phyloP scores from a whole-genome alignment of 371 early-diverging fungal species.

The Mortierella sp. region DNA sequence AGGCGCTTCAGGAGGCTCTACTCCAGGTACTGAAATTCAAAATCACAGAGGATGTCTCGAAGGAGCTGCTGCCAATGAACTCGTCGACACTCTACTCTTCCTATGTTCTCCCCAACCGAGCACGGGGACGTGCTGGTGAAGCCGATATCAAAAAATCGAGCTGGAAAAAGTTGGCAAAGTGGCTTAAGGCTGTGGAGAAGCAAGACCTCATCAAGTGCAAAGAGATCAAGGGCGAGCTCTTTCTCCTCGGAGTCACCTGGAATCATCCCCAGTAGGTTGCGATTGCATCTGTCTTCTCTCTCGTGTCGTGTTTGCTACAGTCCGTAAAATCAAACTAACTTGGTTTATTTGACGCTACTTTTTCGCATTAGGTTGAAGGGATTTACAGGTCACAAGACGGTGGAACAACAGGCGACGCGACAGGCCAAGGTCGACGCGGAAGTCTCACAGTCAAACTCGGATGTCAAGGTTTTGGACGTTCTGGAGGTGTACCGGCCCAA shows the following conservation, averaged over 20 bases:
- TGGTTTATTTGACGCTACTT: too few species aligned
- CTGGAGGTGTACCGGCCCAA: conserved; percentile 71
- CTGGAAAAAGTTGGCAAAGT: conserved; percentile 83
- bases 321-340: background rate
- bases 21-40: conserved; percentile 75
- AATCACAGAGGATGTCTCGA: conserved; percentile 65
- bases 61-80: conserved; percentile 70
- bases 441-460: conserved; percentile 16
- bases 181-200: conserved; percentile 80
- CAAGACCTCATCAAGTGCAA: conserved; percentile 76
- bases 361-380: conserved; percentile 22
- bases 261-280: conserved; percentile 62
- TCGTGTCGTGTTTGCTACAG: too few species aligned
- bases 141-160: conserved; percentile 82
- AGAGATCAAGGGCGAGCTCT: conserved; percentile 75
- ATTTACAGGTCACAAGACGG: conserved; percentile 52
- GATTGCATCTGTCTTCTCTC: conserved; percentile 1
- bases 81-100: conserved; percentile 76
- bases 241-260: conserved; percentile 73
- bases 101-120: conserved; percentile 75
- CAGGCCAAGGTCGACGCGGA: conserved; percentile 44
- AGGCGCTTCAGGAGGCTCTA: conserved; percentile 69
- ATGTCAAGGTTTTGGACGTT: conserved; percentile 55
- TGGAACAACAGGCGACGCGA: conserved; percentile 41
- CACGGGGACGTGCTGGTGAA: conserved; percentile 64